These are phyloP conservation scores for Anacardium occidentale DNA, from an alignment of 345 rosid species.

Conservation along the genomic window DNA sequence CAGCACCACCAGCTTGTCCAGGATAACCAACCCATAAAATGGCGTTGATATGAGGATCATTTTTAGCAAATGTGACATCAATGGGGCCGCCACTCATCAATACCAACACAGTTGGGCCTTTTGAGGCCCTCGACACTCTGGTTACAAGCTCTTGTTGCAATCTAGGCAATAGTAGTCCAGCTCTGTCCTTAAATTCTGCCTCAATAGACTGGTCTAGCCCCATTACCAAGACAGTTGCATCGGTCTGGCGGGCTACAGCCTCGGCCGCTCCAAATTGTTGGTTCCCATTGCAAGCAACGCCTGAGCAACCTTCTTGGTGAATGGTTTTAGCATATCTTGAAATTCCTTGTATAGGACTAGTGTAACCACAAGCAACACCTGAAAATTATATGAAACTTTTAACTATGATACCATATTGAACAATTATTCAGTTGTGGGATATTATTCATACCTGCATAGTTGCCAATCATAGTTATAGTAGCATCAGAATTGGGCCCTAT, in stretches of 20 bases:
- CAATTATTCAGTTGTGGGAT: too few relatives aligned
- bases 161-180: slow-evolving; percentile 67
- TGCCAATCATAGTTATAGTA: slow-evolving; percentile 91
- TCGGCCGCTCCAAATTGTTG: slow-evolving; percentile 51
- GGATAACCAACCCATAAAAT: slow-evolving; percentile 99
- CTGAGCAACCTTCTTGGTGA: slow-evolving; percentile 61
- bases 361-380: slow-evolving; percentile 73
- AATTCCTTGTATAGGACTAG: slow-evolving; percentile 73
- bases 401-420: too few relatives aligned
- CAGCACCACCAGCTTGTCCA: slow-evolving; percentile 92
- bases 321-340: slow-evolving; percentile 54
- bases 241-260: slow-evolving; percentile 58
- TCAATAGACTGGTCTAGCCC: slow-evolving; percentile 91
- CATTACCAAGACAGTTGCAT: slow-evolving; percentile 79
- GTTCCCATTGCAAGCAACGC: slow-evolving; percentile 51
- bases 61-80: slow-evolving; percentile 80
- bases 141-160: slow-evolving; percentile 74
- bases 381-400: background rate
- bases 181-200: slow-evolving; percentile 69
- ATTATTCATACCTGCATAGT: slow-evolving; percentile 68
- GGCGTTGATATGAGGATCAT: slow-evolving; percentile 67
- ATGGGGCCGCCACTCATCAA: slow-evolving; percentile 85
- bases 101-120: slow-evolving; percentile 67
- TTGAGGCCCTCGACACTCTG: slow-evolving; percentile 65
- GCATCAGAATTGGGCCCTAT: slow-evolving; percentile 94